phyloP scores from a whole-genome alignment of 2,329 filamentous ascomycete species.

The Fusarium hainanense region DNA sequence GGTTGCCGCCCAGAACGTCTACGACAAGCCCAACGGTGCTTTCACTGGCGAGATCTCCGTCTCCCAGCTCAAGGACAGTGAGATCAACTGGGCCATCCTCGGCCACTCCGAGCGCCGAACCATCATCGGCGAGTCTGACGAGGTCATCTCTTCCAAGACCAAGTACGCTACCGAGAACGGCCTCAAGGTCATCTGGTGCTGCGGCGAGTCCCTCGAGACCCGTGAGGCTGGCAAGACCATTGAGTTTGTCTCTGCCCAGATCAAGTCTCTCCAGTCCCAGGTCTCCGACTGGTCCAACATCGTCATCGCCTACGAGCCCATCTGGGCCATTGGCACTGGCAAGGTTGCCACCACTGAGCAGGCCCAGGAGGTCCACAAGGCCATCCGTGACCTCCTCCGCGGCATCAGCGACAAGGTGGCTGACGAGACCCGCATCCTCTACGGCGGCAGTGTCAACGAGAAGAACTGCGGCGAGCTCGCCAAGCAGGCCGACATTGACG shows the following conservation, averaged over 20 bases:
- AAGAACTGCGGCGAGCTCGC: constrained; percentile 97
- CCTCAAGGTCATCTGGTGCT: constrained; percentile 94
- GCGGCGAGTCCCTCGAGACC: constrained; percentile 94
- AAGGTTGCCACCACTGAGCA: constrained; percentile 90
- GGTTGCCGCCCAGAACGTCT: constrained; percentile 96
- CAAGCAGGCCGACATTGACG: constrained; percentile 95
- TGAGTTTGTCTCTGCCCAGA: constrained; percentile 84
- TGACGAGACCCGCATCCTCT: constrained; percentile 92
- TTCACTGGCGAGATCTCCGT: constrained; percentile 98
- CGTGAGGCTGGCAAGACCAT: constrained; percentile 88
- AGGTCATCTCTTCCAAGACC: constrained; percentile 91
- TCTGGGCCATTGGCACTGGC: constrained; percentile 96
- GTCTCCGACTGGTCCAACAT: constrained; percentile 91
- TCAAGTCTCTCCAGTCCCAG: constrained; percentile 81
- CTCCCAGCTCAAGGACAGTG: constrained; percentile 87
- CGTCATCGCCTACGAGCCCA: constrained; percentile 98
- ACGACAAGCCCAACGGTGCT: constrained; percentile 94
- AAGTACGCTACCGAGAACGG: constrained; percentile 91
- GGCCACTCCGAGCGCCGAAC: constrained; percentile 96
- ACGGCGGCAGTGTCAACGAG: constrained; percentile 95
- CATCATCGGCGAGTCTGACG: constrained; percentile 86
- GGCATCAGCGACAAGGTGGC: constrained; percentile 79
- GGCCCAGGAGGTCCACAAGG: constrained; percentile 93
- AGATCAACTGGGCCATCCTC: constrained; percentile 89
- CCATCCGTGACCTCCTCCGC: constrained; percentile 89